Conservation (phyloP, 306 rosid species). For the Herpetospermum pedunculosum region DNA sequence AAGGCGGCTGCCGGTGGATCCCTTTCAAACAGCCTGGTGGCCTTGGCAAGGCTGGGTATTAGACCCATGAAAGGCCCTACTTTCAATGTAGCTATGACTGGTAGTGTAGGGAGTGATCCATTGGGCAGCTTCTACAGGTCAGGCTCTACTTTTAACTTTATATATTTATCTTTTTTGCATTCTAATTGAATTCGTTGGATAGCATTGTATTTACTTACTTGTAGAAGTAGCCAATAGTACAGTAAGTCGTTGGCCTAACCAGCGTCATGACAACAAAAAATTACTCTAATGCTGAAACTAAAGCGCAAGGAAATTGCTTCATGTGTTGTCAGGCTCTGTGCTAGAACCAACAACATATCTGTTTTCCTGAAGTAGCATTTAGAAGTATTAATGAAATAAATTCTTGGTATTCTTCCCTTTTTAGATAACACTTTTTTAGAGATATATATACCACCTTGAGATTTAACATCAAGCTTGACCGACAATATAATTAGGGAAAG, state of each 20-base stretch:
- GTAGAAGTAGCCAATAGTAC: not conserved
- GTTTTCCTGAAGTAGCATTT: not conserved
- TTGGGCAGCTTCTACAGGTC: conserved; percentile 94
- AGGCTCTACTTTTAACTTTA: conserved; percentile 6
- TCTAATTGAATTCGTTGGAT: not conserved
- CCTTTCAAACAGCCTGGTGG: conserved; percentile 84
- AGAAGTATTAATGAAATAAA: not conserved
- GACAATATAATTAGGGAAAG: too few relatives aligned
- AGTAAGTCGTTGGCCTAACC: too few relatives aligned
- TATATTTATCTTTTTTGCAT: not conserved
- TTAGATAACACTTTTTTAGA: not conserved
- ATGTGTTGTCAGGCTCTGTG: not conserved
- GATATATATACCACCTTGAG: not conserved
- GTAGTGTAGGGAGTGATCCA: conserved; percentile 84
- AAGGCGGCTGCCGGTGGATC: conserved; percentile 99
- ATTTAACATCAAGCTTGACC: too few relatives aligned
- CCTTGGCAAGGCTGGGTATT: conserved; percentile 78
- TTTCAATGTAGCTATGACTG: conserved; percentile 82
- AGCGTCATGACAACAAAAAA: too few relatives aligned
- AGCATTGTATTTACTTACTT: not conserved
- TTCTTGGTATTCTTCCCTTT: not conserved
- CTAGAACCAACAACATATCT: too few relatives aligned
- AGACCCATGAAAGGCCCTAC: conserved; percentile 38
- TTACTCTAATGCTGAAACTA: not conserved
- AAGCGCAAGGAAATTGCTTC: not conserved